Evolutionary conservation across 306 rosid genomes (phyloP), one percentile per base, ranked within the genome.

Genomic region (Prunus fruticosa): DNA sequence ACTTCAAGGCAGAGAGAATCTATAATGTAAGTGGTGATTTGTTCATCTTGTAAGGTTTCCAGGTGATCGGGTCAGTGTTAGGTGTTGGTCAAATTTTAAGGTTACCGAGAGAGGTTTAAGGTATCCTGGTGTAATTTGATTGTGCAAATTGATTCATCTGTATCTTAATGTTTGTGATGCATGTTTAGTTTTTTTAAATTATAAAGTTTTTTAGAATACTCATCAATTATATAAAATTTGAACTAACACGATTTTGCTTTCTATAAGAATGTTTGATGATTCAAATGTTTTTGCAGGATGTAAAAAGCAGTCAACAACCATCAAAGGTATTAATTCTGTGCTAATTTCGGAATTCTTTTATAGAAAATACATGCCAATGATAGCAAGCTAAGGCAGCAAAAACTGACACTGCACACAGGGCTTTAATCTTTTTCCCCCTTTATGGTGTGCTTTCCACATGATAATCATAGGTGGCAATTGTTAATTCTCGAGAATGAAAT

Each of bases 271-370:
- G 64, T 61, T 45, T 86, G 77, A 64, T 49, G 50, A 56, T 68
- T 47, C 64, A 32, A 52, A 28, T 71, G 20, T 51, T 81, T 27
- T 64, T 78, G 80, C 85, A 87, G 91, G 85, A 79, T 76, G 61
- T 11, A 63, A 74, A 46, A 66, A 73, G 77, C 57, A 77, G 63
- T 34, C 84, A 87, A 63, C 82, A 81, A 52, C 82, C 90, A 73
- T 74, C 91, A 54, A 88, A 90, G 90, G 97, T 88, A 73, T 34
- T 61, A 2, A 52, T 71, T 69, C 15, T 30, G 43, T 13, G n/a
- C 23, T 47, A 56, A 53, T 51, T 16, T 57, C 13, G 34, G 12
- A 58, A 6, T 25, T 34, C 38, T 70, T 32, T n/a, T 43, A 7
- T 41, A 56, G 71, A 22, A 27, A 18, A 32, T 67, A 19, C 67